Base-by-base conservation (phyloP, 257 asterid species). In the Euphrasia confusa region DNA sequence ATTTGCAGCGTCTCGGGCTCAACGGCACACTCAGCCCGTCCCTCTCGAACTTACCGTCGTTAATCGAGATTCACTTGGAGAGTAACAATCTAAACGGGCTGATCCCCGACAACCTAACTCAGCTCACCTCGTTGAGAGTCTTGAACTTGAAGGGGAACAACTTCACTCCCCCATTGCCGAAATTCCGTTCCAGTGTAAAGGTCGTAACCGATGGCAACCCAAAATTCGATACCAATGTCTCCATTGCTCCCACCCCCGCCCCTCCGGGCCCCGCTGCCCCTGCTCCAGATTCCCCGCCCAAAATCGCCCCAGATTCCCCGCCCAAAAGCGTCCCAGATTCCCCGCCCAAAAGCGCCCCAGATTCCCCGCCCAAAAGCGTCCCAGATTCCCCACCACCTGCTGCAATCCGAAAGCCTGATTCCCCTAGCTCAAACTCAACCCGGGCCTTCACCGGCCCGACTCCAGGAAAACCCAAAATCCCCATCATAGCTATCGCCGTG, bases 21-120 rank as follows among this genome's bases (percentile, higher is more conserved):
- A 83, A 79, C 33, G 97, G 97, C 4, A 84, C 92, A 1, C 78
- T 89, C 44, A 84, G 88, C 55, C 77, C 92, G 71, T 84, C 89
- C 30, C 81, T 89, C 21, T 79, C 53, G 62, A 76, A 81, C 64
- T 73, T 87, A 66, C 71, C 71, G 52, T 80, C 88, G 21, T 68
- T 87, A 39, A 74, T 73, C 66, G 95, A 83, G 67, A 67, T 90
- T 69, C 94, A 87, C 77, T 77, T 90, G 54, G 77, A 77, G 55
- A 89, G 95, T 58, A 90, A 90, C 67, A 73, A 71, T 72, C 60
- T 87, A 49, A 82, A 69, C 24, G 97, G 96, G 21, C 45, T 9
- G 9, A 72, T 89, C 56, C 97, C 97, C 5, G 58, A 49, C 6
- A 72, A 68, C 47, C 72, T 87, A 11, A 78, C 97, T 28, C 74